Conservation (phyloP, 768 basidiomycete genomes). For the Suillus luteus region DNA sequence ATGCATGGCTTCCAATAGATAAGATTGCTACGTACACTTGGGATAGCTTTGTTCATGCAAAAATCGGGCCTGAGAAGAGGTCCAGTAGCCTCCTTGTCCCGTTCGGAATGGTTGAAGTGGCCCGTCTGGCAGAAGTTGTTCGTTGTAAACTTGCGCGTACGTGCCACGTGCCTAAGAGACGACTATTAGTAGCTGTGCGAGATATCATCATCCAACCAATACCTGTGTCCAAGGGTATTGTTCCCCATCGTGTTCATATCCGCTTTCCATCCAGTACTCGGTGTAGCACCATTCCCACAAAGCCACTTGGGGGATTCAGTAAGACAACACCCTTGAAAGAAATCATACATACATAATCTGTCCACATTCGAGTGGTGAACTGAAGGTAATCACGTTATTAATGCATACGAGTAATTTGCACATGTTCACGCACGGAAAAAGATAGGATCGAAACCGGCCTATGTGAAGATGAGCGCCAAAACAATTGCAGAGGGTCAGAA, state of each 20-base stretch:
- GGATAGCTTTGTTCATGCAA: constrained; percentile 21
- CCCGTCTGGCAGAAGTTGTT: constrained; percentile 23
- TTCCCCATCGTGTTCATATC: constrained; percentile 19
- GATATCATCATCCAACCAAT: background rate
- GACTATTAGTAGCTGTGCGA: background rate
- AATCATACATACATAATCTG: constrained; percentile 21
- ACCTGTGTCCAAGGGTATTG: constrained; percentile 28
- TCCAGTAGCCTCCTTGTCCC: constrained; percentile 28
- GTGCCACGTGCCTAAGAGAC: constrained; percentile 22
- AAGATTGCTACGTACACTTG: constrained; percentile 20
- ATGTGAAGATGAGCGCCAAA: background rate
- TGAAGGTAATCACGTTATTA: constrained; percentile 9
- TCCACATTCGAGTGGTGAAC: constrained; percentile 30
- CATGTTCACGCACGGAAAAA: constrained; percentile 24
- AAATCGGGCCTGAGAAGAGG: constrained; percentile 26
- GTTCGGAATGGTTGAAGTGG: constrained; percentile 29
- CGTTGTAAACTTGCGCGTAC: constrained; percentile 25
- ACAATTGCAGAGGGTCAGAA: background rate
- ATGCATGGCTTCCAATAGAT: background rate
- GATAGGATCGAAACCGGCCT: constrained; percentile 30
- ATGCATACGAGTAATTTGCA: background rate
- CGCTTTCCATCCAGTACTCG: constrained; percentile 31
- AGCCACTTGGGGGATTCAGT: constrained; percentile 20
- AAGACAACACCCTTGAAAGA: background rate
- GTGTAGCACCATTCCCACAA: constrained; percentile 34